Percentiles rank a stretch among this genome's conserved stretches.
phyloP scores from a whole-genome alignment of 768 basidiomycete genomes.

The Amanita pseudoporphyria region DNA sequence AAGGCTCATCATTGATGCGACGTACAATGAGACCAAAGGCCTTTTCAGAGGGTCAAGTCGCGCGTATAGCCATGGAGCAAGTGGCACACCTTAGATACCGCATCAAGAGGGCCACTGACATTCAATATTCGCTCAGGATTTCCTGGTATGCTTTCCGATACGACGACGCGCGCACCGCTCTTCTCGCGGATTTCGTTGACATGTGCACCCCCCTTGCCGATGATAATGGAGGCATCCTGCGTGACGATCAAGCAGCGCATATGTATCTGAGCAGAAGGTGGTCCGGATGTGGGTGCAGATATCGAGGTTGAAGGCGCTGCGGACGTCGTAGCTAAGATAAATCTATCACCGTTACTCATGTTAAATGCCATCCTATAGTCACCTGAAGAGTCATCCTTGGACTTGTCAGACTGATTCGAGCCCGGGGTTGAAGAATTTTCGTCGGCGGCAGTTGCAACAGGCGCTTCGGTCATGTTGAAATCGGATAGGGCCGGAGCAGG shows the following conservation, averaged over 20 bases:
- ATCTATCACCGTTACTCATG: constrained; percentile 26
- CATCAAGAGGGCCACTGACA: constrained; percentile 92
- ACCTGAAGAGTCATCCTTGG: constrained; percentile 30
- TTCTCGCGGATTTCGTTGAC: constrained; percentile 99
- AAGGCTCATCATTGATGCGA: constrained; percentile 98
- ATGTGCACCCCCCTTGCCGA: constrained; percentile 90
- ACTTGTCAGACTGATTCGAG: constrained; percentile 32
- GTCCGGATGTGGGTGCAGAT: constrained; percentile 24
- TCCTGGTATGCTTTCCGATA: constrained; percentile 97
- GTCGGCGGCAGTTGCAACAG: constrained; percentile 36
- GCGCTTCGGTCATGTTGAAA: constrained; percentile 58
- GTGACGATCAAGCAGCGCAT: constrained; percentile 99
- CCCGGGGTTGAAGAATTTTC: constrained; percentile 49
- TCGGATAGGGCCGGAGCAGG: constrained; percentile 40
- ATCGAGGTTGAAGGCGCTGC: constrained; percentile 43
- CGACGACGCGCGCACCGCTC: constrained; percentile 92
- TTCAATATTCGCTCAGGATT: constrained; percentile 99
- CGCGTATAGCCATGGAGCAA: constrained; percentile 2
- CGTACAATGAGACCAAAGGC: constrained; percentile 98
- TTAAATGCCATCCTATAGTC: constrained; percentile 24
- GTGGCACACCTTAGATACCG: constrained; percentile 82
- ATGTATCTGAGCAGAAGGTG: constrained; percentile 80
- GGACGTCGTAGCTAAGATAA: constrained; percentile 38
- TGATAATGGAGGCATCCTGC: constrained; percentile 98
- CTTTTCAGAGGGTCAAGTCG: constrained; percentile 30